phyloP scores from a whole-genome alignment of 1,139 yeast genomes.

The Yamadazyma sp. region DNA sequence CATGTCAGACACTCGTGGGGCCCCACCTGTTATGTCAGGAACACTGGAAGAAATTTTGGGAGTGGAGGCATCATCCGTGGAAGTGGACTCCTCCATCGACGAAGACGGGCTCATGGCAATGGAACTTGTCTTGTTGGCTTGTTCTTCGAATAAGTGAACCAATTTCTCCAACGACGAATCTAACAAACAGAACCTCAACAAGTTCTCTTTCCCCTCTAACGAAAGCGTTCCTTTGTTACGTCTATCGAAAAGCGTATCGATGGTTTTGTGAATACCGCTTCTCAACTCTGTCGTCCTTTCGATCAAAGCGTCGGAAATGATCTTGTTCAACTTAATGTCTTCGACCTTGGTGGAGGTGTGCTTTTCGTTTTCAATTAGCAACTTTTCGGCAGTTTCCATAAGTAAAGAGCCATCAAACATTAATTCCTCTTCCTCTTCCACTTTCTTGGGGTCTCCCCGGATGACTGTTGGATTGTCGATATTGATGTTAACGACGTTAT shows the following conservation, averaged over 20 bases:
- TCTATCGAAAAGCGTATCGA: constrained; percentile 39
- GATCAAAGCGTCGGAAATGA: constrained; percentile 43
- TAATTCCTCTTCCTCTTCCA: constrained; percentile 38
- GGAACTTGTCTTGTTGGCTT: constrained; percentile 24
- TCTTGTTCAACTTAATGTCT: constrained; percentile 39
- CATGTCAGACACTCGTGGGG: not conserved
- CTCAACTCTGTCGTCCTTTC: constrained; percentile 44
- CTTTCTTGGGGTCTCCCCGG: constrained; percentile 15
- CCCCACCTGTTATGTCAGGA: not conserved
- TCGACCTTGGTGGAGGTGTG: constrained; percentile 27
- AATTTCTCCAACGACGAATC: constrained; percentile 47
- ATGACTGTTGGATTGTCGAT: constrained; percentile 2
- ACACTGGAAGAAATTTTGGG: not conserved
- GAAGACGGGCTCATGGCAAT: constrained; percentile 25
- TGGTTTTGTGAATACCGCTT: constrained; percentile 40
- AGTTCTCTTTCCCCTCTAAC: constrained; percentile 46
- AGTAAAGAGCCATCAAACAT: constrained; percentile 51
- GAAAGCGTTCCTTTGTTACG: constrained; percentile 38
- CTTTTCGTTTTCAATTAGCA: constrained; percentile 42
- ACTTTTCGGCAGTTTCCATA: constrained; percentile 66
- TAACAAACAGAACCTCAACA: constrained; percentile 43
- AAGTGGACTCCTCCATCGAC: constrained; percentile 13
- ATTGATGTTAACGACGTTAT: constrained; percentile 26
- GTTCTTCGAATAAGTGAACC: constrained; percentile 45
- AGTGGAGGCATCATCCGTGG: not conserved